Evolutionary conservation across 148 eudicot species (phyloP).

Genomic region (Rhododendron henanense): DNA sequence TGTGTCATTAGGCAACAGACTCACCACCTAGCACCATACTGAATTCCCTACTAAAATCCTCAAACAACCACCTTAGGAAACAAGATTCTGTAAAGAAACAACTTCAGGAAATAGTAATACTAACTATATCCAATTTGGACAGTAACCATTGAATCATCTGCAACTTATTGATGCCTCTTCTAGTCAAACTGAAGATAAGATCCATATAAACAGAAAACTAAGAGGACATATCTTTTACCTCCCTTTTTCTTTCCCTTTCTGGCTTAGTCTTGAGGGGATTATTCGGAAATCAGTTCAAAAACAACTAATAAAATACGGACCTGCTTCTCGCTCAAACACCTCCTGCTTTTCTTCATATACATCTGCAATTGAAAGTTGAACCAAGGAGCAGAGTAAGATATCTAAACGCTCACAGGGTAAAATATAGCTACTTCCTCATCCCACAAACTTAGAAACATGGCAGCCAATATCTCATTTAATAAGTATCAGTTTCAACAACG

Average conservation of each 20-base stretch:
- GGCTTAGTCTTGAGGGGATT: background rate
- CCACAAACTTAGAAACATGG: background rate
- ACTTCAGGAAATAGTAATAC: background rate
- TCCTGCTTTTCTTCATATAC: constrained; percentile 86
- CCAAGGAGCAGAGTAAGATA: constrained; percentile 7
- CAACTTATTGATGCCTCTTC: background rate
- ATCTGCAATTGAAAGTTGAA: constrained; percentile 47
- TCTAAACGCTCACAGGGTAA: background rate
- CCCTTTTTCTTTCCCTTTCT: background rate
- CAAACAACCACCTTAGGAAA: background rate
- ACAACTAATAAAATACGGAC: constrained; percentile 27
- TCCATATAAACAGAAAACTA: background rate
- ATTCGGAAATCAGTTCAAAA: background rate
- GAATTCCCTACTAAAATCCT: background rate
- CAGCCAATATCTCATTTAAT: background rate
- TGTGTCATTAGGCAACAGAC: background rate
- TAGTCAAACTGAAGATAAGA: background rate
- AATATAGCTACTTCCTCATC: background rate
- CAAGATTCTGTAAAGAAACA: background rate
- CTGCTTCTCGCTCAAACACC: constrained; percentile 94
- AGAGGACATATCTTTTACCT: background rate
- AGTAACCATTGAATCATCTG: background rate
- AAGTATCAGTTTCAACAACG: constrained; percentile 3
- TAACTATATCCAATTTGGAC: background rate
- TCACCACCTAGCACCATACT: background rate